Conservation (phyloP, 257 asterid genomes). For the Oldenlandia corymbosa region DNA sequence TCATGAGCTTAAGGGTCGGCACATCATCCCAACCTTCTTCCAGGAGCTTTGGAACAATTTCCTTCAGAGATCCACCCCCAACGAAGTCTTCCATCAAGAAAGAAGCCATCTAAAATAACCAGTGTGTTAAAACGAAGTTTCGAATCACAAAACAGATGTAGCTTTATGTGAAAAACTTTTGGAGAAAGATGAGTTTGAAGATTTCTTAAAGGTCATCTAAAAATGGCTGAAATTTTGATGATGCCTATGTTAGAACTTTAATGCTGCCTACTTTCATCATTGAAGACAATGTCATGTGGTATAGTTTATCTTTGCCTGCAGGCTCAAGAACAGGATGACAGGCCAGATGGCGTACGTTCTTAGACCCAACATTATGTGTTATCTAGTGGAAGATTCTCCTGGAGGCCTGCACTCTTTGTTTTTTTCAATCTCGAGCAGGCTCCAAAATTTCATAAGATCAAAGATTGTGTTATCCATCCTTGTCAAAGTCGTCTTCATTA, state of each 20-base stretch:
- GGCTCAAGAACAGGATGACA: background rate
- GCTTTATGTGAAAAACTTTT: background rate
- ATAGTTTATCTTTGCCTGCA: conserved; percentile 1
- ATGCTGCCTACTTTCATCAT: background rate
- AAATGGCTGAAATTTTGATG: background rate
- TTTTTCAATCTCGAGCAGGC: background rate
- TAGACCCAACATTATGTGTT: background rate
- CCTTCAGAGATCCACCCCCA: conserved; percentile 64
- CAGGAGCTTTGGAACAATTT: conserved; percentile 48
- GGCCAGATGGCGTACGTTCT: background rate
- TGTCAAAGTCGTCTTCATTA: background rate
- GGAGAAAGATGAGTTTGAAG: background rate
- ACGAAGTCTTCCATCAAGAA: conserved; percentile 67
- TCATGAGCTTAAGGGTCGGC: conserved; percentile 77
- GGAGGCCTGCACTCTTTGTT: background rate
- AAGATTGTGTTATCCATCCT: background rate
- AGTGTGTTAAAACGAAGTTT: conserved; percentile 9
- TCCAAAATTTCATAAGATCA: background rate
- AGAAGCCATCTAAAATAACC: conserved; percentile 61
- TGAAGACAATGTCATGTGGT: background rate
- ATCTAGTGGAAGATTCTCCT: background rate
- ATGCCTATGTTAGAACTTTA: background rate
- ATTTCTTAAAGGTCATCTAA: conserved; percentile 1
- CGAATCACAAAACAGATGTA: too few relatives aligned
- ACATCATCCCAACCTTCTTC: conserved; percentile 94